phyloP scores from a whole-genome alignment of 768 basidiomycete species.

The Lactifluus pinguis region DNA sequence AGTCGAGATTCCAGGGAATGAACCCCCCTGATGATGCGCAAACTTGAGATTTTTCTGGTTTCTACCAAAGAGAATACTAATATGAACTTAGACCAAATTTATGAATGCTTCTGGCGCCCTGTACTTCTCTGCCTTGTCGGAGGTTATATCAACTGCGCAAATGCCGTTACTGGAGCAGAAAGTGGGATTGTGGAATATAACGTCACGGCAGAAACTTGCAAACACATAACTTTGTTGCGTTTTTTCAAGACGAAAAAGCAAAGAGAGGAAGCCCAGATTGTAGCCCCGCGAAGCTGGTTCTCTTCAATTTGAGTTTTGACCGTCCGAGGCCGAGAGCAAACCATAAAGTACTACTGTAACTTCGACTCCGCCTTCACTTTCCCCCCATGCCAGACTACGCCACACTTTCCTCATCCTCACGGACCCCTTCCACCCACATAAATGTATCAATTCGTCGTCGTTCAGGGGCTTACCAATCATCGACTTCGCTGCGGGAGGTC shows the following conservation, averaged over 20 bases:
- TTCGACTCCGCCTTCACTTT: too few relatives aligned
- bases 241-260: too few relatives aligned
- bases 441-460: conserved; percentile 7
- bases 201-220: too few relatives aligned
- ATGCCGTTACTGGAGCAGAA: neutral
- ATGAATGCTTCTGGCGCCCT: neutral
- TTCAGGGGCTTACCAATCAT: neutral
- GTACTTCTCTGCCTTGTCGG: neutral
- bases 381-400: conserved; percentile 4
- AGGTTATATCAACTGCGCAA: neutral
- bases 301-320: too few relatives aligned
- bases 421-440: neutral
- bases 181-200: neutral
- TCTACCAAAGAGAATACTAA: neutral
- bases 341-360: too few relatives aligned
- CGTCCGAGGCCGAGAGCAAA: too few relatives aligned
- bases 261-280: neutral
- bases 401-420: conserved; percentile 1
- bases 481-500: neutral
- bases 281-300: neutral
- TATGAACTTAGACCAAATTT: neutral
- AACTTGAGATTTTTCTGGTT: neutral
- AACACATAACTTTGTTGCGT: too few relatives aligned
- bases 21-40: neutral
- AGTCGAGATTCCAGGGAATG: neutral